Base-by-base conservation (phyloP, 371 early-diverging fungal species). In the Ordospora pajunii region DNA sequence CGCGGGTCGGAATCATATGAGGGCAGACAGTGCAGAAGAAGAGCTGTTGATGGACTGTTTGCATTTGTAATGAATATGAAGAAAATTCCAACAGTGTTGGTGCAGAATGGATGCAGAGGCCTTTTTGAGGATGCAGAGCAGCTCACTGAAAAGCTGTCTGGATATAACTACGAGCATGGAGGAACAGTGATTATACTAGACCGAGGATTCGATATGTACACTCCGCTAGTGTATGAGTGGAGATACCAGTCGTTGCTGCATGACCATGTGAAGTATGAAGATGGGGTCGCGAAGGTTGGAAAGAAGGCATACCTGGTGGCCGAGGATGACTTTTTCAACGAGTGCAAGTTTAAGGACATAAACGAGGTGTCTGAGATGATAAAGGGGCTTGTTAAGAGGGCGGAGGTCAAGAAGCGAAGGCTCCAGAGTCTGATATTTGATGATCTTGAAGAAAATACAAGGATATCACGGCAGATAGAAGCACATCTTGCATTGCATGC, bases 161-260 rank as follows among this genome's bases (percentile, higher is more conserved):
- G 32, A 9, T 37, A 46, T 22, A 49, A 45, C 10, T n/a, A 27
- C n/a, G 17, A 52, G 9, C 62, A 71, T 32, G 45, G 43, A 32
- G 70, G 66, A 62, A 64, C 43, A 19, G 9, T 98, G 7, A 80
- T 97, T 23, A 87, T 97, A 23, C 81, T 98, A 42, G 96, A 97
- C 80, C 89, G 99, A 62, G 86, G 90, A 27, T 91, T 92, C 78
- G 99, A 98, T 82, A 92, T 96, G 0, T 89, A 96, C 2, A 96
- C 97, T 0, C 97, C 99, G 0, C 85, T 98, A 14, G 86, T 96
- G 22, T 88, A 89, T 12, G 94, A 93, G 76, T 98, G 99, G 99
- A 94, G 94, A 8, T 98, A 98, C 80, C 96, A 96, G 78, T 92
- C 96, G 2, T 93, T 97, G 93, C 91, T 97, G 2, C 92, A 95